Evolutionary conservation across 352 stramenopile genomes (phyloP).

Genomic region (Globisporangium okanoganense): DNA sequence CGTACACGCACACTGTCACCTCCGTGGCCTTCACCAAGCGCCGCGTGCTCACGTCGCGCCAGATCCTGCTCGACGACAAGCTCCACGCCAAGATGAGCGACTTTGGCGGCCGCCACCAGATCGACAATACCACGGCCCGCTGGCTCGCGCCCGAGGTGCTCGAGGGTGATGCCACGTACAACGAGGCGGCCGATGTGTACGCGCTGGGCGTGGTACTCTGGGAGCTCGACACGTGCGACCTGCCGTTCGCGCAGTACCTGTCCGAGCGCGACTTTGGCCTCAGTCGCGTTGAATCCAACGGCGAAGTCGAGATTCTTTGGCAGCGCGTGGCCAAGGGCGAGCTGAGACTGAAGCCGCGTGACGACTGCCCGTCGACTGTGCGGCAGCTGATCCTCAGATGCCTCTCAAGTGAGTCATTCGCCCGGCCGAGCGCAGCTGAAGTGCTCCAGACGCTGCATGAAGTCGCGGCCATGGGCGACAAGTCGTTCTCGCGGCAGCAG

Average conservation of each 20-base stretch:
- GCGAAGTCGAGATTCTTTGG: slow-evolving; percentile 8
- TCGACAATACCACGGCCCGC: slow-evolving; percentile 7
- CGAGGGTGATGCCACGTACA: slow-evolving; percentile 16
- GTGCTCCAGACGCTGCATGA: slow-evolving; percentile 10
- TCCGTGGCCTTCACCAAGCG: slow-evolving; percentile 7
- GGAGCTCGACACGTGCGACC: slow-evolving; percentile 19
- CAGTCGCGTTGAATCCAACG: slow-evolving; percentile 11
- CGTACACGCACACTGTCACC: slow-evolving; percentile 24
- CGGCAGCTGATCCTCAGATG: slow-evolving; percentile 11
- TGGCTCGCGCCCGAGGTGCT: slow-evolving; percentile 25
- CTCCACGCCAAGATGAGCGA: slow-evolving; percentile 24
- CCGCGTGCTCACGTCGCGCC: slow-evolving; percentile 24
- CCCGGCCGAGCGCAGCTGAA: slow-evolving; percentile 10
- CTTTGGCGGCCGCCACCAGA: slow-evolving; percentile 17
- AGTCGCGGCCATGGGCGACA: not conserved
- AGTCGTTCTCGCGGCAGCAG: not conserved
- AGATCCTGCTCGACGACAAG: slow-evolving; percentile 21
- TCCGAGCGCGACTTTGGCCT: slow-evolving; percentile 13
- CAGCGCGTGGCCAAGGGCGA: slow-evolving; percentile 13
- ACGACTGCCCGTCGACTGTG: slow-evolving; percentile 6
- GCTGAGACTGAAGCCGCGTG: not conserved
- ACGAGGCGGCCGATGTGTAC: slow-evolving; percentile 24
- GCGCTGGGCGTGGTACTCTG: slow-evolving; percentile 27
- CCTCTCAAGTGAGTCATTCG: slow-evolving; percentile 13
- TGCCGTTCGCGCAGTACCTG: slow-evolving; percentile 8